phyloP scores from a whole-genome alignment of 2,329 filamentous ascomycete genomes.

The Fusarium sarcochroum region DNA sequence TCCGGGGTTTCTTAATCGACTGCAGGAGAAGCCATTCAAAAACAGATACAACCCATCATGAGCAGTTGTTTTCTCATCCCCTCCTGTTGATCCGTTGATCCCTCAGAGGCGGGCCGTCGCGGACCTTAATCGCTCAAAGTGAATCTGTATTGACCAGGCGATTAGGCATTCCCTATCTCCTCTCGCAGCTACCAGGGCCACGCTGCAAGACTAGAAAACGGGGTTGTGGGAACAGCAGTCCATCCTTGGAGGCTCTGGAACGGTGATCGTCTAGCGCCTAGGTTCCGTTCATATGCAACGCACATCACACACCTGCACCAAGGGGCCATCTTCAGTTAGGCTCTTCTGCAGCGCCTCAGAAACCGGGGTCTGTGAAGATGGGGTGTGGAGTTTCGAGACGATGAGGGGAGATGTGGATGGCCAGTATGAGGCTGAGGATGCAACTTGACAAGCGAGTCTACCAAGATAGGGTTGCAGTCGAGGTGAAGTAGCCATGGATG shows the following conservation, averaged over 20 bases:
- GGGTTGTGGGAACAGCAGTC: constrained; percentile 14
- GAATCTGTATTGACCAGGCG: constrained; percentile 19
- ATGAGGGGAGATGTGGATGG: constrained; percentile 14
- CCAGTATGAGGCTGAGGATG: constrained; percentile 37
- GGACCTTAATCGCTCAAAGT: constrained; percentile 19
- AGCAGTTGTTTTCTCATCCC: not conserved
- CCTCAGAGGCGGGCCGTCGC: constrained; percentile 28
- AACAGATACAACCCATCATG: not conserved
- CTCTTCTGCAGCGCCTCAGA: constrained; percentile 37
- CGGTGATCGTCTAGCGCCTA: constrained; percentile 18
- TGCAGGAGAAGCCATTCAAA: constrained; percentile 21
- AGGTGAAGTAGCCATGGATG: constrained; percentile 12
- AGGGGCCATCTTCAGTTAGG: constrained; percentile 41
- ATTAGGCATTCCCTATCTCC: constrained; percentile 2
- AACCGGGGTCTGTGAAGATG: constrained; percentile 12
- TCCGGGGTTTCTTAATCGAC: constrained; percentile 13
- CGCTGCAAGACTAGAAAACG: constrained; percentile 26
- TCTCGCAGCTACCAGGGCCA: not conserved
- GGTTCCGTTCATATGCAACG: constrained; percentile 38
- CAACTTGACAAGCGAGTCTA: constrained; percentile 15
- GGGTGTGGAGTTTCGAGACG: constrained; percentile 31
- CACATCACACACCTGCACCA: constrained; percentile 25
- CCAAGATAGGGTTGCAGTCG: constrained; percentile 25
- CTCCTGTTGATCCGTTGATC: constrained; percentile 1
- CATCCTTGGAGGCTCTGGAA: constrained; percentile 26